Base-by-base conservation (phyloP, 805 yeast genomes). In the Brettanomyces sp. region DNA sequence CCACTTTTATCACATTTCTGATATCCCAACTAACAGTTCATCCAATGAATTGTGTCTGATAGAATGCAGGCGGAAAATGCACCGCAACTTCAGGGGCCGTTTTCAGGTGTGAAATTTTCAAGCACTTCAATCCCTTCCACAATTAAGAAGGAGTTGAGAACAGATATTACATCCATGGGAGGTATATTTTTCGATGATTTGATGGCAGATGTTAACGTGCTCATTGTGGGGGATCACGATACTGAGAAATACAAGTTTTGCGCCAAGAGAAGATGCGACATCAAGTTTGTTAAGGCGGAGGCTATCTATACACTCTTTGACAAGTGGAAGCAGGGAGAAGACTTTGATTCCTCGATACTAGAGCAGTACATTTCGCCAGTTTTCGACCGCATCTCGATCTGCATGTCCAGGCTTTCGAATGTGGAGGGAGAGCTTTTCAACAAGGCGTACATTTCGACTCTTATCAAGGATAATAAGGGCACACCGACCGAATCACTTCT, bases 191-290 rank as follows among this genome's bases (percentile, higher is more conserved):
- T 72, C 47, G 69, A 70, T 38, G 82, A 82, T 54, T 61, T 83
- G 52, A 77, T 81, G 67, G 74, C 79, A 42, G 80, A 79, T 56
- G 81, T 77, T 3, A 70, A 74, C 45, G 74, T 75, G 37, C 60
- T 84, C 24, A 68, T 84, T 4, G 80, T 82, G 30, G 88, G 87
- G 1, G 70, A 69, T 37, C 64, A 74, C 28, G 64, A 69, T 46
- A 77, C 84, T 0, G 80, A 76, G 25, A 80, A 80, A 56, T 78
- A 72, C 58, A 63, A 62, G 43, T 80, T 68, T 55, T 71, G 77
- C 45, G 70, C 77, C 1, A 63, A 68, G 47, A 65, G 68, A 46
- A 62, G 86, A 46, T 63, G 66, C 43, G 90, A 85, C 61, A 70
- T 87, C 32, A 60, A 60, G 39, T 78, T 86, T 52, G 57, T 86